phyloP scores from a whole-genome alignment of 2,329 filamentous ascomycete genomes.

The Ascochyta rabiei region DNA sequence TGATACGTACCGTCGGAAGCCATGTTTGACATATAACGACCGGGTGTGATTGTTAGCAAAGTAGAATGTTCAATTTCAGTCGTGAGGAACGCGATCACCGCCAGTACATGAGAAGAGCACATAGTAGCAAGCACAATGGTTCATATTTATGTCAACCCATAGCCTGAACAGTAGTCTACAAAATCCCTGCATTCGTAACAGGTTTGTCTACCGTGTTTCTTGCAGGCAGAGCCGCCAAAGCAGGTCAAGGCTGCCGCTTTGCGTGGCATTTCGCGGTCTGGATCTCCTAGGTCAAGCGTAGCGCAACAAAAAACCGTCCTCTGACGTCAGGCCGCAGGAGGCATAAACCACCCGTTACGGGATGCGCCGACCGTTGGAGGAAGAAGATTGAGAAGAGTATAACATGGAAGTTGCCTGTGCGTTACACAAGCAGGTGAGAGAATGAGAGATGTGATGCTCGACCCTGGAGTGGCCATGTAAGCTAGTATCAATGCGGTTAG shows the following conservation, averaged over 20 bases:
- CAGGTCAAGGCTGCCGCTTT: background rate
- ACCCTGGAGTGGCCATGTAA: background rate
- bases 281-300: constrained; percentile 12
- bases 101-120: constrained; percentile 2
- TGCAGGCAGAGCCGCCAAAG: constrained; percentile 11
- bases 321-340: constrained; percentile 33
- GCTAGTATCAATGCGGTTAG: constrained; percentile 3
- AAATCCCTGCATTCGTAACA: constrained; percentile 5
- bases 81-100: background rate
- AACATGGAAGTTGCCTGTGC: background rate
- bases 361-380: background rate
- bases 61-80: background rate
- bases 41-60: background rate
- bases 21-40: constrained; percentile 21
- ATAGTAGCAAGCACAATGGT: constrained; percentile 1
- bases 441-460: background rate
- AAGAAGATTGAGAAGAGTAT: background rate
- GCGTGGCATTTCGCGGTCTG: constrained; percentile 9
- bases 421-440: background rate
- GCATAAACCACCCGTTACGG: background rate
- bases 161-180: background rate
- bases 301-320: constrained; percentile 31
- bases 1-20: constrained; percentile 31
- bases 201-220: constrained; percentile 10
- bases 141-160: constrained; percentile 3